phyloP scores from a whole-genome alignment of 2,329 filamentous ascomycete species.

The Aspergillus spinulosporus region DNA sequence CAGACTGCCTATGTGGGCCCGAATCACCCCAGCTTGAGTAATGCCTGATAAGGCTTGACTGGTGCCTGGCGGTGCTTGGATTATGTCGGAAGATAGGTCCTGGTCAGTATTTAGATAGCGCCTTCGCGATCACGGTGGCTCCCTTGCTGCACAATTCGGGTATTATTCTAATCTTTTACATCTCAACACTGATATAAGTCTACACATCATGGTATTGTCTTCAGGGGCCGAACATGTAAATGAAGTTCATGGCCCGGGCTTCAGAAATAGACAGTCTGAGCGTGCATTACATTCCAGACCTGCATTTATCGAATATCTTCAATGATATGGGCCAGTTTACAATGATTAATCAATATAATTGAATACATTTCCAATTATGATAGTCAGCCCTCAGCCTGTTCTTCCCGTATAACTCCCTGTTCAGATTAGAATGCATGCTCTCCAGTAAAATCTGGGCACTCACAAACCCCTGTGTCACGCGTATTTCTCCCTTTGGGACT shows the following conservation, averaged over 20 bases:
- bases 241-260: too few relatives aligned
- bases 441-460: neutral
- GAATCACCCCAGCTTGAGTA: conserved; percentile 38
- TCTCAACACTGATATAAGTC: too few relatives aligned
- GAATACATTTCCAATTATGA: neutral
- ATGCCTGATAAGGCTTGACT: conserved; percentile 14
- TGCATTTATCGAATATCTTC: too few relatives aligned
- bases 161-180: neutral
- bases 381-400: neutral
- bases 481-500: conserved; percentile 17
- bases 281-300: too few relatives aligned
- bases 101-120: neutral
- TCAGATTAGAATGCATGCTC: neutral
- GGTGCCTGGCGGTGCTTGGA: neutral
- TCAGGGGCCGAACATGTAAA: too few relatives aligned
- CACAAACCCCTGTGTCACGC: conserved; percentile 21
- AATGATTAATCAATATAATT: neutral
- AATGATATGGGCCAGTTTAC: too few relatives aligned
- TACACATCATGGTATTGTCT: too few relatives aligned
- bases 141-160: neutral
- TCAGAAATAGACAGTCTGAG: too few relatives aligned
- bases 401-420: neutral
- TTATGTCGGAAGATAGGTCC: neutral
- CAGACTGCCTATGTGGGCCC: conserved; percentile 38
- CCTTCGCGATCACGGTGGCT: neutral